phyloP scores from a whole-genome alignment of 768 basidiomycete species.

The Russula lepida region DNA sequence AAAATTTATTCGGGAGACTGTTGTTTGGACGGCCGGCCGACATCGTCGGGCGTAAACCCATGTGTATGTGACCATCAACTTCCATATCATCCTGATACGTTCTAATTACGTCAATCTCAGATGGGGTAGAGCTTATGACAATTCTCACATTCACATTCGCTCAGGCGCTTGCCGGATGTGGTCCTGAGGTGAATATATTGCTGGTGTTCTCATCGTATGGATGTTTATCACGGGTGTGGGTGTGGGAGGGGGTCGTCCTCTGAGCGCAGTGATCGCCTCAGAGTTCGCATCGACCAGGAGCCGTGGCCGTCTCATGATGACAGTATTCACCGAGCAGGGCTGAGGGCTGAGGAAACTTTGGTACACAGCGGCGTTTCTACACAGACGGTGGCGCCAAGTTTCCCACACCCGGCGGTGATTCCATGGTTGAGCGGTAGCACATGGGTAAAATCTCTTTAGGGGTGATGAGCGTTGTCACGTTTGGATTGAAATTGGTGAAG shows the following conservation, averaged over 20 bases:
- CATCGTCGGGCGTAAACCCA: slow-evolving; percentile 36
- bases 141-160: slow-evolving; percentile 74
- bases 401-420: slow-evolving; percentile 37
- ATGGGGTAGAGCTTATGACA: slow-evolving; percentile 69
- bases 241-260: slow-evolving; percentile 83
- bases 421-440: slow-evolving; percentile 37
- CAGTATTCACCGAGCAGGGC: slow-evolving; percentile 81
- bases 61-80: slow-evolving; percentile 42
- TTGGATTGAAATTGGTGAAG: slow-evolving; percentile 38
- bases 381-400: slow-evolving; percentile 32
- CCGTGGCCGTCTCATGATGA: slow-evolving; percentile 82
- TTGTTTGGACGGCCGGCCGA: slow-evolving; percentile 40
- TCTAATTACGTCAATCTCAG: slow-evolving; percentile 25
- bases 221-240: slow-evolving; percentile 78
- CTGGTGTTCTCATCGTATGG: slow-evolving; percentile 75
- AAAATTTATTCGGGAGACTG: slow-evolving; percentile 35
- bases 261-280: slow-evolving; percentile 78
- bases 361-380: slow-evolving; percentile 28
- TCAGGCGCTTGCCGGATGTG: slow-evolving; percentile 68
- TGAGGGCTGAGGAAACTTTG: slow-evolving; percentile 90
- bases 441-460: slow-evolving; percentile 40
- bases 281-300: slow-evolving; percentile 74
- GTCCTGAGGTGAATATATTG: slow-evolving; percentile 56
- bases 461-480: slow-evolving; percentile 38
- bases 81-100: too few species aligned